Base-by-base conservation (phyloP, 352 stramenopile species). In the Blastocystis sp. region DNA sequence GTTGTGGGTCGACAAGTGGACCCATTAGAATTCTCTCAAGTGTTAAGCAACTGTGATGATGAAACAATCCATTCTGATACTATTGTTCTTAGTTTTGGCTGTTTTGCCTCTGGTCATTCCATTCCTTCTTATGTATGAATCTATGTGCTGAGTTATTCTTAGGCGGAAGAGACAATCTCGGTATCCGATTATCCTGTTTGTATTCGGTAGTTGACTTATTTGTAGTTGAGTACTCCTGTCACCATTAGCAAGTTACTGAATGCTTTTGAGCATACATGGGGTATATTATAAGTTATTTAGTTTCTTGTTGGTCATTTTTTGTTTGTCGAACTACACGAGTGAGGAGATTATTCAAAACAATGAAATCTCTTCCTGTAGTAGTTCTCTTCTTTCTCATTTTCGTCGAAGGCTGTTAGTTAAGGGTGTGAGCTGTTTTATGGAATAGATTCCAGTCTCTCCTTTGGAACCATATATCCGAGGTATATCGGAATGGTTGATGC, bases 241-340 rank as follows among this genome's bases (percentile, higher is more conserved):
- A 97, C 97, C 33, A 97, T 99, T 77, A 97, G 94, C 89, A 94
- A 97, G 89, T 92, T 99, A 60, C 92, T 98, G 64, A 96, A 97
- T 90, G 95, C 94, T 37, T 98, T 99, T 90, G 97, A 99, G 91
- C 93, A 96, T 91, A 94, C 98, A 90, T 99, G 97, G 96, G 96
- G 96, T 60, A 98, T 99, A 91, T 92, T 98, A 91, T 99, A 95
- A 93, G 92, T 90, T 90, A n/a, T 84, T 84, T 51, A 62, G 56
- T 62, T 69, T 87, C 27, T 11, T 24, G 30, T 37, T 81, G 19
- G 19, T 66, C n/a, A 53, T 48, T 40, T 40, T 35, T 75, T 75
- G 37, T 44, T 27, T 75, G 37, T n/a, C 19, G 22, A 44, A 5
- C 40, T 44, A 35, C 33, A 33, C 13, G 6, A 62, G 70, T 37